Evolutionary conservation across 148 eudicot genomes (phyloP).

Genomic region (Arbutus unedo): DNA sequence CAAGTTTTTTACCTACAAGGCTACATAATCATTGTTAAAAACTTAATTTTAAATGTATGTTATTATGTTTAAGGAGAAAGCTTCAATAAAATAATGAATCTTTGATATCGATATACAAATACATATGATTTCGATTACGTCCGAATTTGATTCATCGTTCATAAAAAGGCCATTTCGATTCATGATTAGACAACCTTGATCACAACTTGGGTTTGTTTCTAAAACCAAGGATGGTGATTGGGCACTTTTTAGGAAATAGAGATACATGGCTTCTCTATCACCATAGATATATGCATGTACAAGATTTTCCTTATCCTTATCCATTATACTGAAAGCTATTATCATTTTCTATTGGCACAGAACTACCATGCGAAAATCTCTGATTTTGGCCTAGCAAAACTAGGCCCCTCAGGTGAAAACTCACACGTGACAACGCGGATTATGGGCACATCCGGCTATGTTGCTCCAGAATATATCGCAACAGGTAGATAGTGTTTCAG

Average conservation of each 20-base stretch:
- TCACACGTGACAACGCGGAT: conserved; percentile 15
- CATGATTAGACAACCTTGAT: no score
- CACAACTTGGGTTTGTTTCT: background rate
- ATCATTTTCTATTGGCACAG: conserved; percentile 22
- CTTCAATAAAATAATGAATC: no score
- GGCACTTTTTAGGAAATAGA: background rate
- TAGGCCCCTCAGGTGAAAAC: conserved; percentile 21
- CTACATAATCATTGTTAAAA: no score
- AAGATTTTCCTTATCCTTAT: background rate
- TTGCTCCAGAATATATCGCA: conserved; percentile 66
- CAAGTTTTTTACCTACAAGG: no score
- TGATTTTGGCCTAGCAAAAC: conserved; percentile 20
- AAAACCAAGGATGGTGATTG: background rate
- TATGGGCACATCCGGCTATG: conserved; percentile 44
- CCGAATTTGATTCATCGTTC: no score
- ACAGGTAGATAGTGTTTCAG: conserved; percentile 35
- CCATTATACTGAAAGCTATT: conserved; percentile 4
- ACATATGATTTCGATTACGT: no score
- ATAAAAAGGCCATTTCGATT: no score
- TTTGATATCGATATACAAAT: no score
- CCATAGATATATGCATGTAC: no score
- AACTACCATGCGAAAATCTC: conserved; percentile 42
- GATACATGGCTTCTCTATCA: no score
- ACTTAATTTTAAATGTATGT: no score
- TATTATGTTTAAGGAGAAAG: no score